A percentile compares a stretch with the other conserved stretches of the same genome.
Conservation (phyloP, 1,284 basidiomycete species). For the Austroboletus niveus region DNA sequence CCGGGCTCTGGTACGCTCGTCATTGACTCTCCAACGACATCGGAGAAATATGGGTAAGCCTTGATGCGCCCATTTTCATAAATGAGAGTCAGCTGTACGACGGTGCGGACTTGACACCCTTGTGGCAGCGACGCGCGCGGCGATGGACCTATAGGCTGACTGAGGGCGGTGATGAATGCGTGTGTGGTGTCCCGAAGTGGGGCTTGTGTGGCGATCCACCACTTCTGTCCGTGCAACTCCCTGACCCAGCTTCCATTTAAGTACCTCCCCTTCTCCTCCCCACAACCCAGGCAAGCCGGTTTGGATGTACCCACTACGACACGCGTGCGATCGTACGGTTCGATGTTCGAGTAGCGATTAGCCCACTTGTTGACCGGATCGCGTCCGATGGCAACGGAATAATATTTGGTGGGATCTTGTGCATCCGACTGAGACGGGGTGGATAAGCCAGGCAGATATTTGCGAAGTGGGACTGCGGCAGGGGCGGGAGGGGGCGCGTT, state of each 20-base stretch:
- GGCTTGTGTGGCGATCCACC: constrained; percentile 85
- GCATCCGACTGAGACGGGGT: constrained; percentile 28
- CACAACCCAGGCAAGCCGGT: constrained; percentile 18
- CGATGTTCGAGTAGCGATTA: constrained; percentile 74
- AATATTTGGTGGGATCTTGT: constrained; percentile 40
- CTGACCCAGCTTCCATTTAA: constrained; percentile 83
- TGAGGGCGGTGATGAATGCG: constrained; percentile 69
- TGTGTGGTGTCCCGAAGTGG: constrained; percentile 69
- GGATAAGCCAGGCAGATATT: constrained; percentile 22
- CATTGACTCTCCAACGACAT: constrained; percentile 51
- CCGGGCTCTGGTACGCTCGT: constrained; percentile 48
- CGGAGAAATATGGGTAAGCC: constrained; percentile 75
- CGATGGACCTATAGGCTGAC: constrained; percentile 47
- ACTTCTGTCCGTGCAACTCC: constrained; percentile 67
- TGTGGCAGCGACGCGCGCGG: constrained; percentile 13
- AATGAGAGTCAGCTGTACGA: constrained; percentile 76
- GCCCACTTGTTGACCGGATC: constrained; percentile 41
- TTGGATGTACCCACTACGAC: constrained; percentile 44
- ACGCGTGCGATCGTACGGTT: constrained; percentile 78
- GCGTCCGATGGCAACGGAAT: constrained; percentile 53
- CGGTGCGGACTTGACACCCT: constrained; percentile 56
- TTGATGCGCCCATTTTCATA: constrained; percentile 66
- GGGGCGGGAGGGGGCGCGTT: constrained; percentile 2
- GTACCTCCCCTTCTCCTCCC: constrained; percentile 48
- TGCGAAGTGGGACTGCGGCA: constrained; percentile 6